A percentile compares a stretch with the other conserved stretches of the same genome.
Evolutionary conservation across 192 early-diverging fungal species (phyloP).

Genomic region (Linderina pennispora): DNA sequence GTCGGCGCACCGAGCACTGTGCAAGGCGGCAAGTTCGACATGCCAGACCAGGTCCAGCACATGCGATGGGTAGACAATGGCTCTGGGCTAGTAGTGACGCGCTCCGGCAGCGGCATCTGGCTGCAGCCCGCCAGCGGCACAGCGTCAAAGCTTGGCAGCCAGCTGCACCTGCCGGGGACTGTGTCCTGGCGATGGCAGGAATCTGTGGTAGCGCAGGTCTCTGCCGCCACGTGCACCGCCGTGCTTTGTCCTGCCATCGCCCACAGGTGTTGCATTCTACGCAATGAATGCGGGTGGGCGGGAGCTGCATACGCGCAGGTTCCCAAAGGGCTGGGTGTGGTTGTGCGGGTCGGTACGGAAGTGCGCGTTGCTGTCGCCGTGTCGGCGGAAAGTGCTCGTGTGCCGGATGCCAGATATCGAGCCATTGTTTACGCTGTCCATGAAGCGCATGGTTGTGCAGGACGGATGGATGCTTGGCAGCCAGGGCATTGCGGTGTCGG

Average conservation of each 20-base stretch:
- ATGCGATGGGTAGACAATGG: slow-evolving; percentile 13
- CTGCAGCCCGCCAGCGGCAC: too few species aligned
- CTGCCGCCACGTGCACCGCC: slow-evolving; percentile 9
- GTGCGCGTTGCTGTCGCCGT: slow-evolving; percentile 21
- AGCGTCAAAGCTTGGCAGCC: background rate
- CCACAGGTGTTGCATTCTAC: slow-evolving; percentile 20
- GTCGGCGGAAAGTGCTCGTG: slow-evolving; percentile 14
- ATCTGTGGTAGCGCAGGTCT: slow-evolving; percentile 15
- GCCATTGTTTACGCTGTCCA: slow-evolving; percentile 13
- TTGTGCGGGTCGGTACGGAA: slow-evolving; percentile 21
- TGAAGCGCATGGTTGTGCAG: background rate
- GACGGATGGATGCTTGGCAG: slow-evolving; percentile 21
- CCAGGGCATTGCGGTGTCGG: slow-evolving; percentile 10
- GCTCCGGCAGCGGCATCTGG: too few species aligned
- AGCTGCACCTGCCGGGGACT: background rate
- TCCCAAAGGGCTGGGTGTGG: slow-evolving; percentile 35
- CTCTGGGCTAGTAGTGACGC: slow-evolving; percentile 15
- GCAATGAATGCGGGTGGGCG: background rate
- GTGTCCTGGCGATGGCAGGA: slow-evolving; percentile 38
- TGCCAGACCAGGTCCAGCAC: too few species aligned
- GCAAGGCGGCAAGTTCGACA: too few species aligned
- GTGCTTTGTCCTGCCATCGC: slow-evolving; percentile 25
- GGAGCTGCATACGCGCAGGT: background rate
- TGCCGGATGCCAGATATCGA: slow-evolving; percentile 29
- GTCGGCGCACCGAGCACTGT: too few species aligned